phyloP scores from a whole-genome alignment of 306 rosid species.

The Ochetophila trinervis region DNA sequence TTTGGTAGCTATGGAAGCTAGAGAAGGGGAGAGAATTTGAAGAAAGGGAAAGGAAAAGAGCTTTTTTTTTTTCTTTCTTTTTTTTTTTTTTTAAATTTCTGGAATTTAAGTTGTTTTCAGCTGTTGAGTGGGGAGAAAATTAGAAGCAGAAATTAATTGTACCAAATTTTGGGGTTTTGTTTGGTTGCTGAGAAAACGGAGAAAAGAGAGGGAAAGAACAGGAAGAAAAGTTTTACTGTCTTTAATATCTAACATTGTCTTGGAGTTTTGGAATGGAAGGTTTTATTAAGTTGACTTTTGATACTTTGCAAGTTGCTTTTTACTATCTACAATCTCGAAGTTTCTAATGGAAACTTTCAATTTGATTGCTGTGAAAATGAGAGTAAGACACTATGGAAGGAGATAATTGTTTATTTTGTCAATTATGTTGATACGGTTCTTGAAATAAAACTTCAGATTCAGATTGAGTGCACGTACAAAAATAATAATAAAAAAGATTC shows the following conservation, averaged over 20 bases:
- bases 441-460: too few species aligned
- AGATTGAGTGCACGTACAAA: neutral
- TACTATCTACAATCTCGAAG: neutral
- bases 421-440: neutral
- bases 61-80: neutral
- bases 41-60: neutral
- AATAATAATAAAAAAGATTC: neutral
- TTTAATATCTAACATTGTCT: neutral
- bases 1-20: conserved; percentile 26
- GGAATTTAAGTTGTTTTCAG: neutral
- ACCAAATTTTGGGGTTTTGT: neutral
- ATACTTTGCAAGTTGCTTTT: neutral
- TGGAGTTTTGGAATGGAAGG: neutral
- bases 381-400: neutral
- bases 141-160: neutral
- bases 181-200: conserved; percentile 10
- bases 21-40: conserved; percentile 15
- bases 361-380: conserved; percentile 2
- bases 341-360: too few species aligned
- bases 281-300: neutral
- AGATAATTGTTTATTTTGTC: neutral
- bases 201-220: conserved; percentile 1
- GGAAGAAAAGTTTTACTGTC: neutral
- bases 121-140: neutral
- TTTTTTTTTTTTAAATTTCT: neutral